These are phyloP conservation scores for Geosmithia flava DNA, from an alignment of 2,329 filamentous ascomycete species.

Conservation along the genomic window DNA sequence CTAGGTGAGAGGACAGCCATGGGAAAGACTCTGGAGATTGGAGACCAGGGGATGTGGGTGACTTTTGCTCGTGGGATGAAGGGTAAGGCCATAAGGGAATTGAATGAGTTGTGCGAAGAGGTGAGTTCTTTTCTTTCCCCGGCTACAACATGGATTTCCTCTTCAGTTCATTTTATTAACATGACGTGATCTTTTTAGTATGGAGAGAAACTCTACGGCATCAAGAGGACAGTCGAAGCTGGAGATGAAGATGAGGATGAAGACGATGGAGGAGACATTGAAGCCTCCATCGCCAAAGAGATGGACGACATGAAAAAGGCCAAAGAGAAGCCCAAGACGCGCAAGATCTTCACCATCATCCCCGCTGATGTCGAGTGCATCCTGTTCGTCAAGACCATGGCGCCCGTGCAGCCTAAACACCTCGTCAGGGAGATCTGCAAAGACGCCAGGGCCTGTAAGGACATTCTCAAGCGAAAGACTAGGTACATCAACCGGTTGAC, in stretches of 20 bases:
- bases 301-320: slow-evolving; percentile 45
- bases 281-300: slow-evolving; percentile 60
- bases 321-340: slow-evolving; percentile 24
- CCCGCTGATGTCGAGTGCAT: slow-evolving; percentile 48
- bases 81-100: slow-evolving; percentile 54
- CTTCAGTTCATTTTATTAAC: too few species aligned
- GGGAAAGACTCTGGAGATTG: slow-evolving; percentile 44
- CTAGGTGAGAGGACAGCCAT: slow-evolving; percentile 24
- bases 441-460: slow-evolving; percentile 32
- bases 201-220: slow-evolving; percentile 47
- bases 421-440: slow-evolving; percentile 42
- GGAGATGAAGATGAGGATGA: slow-evolving; percentile 8
- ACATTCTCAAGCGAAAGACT: slow-evolving; percentile 30
- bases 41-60: slow-evolving; percentile 66
- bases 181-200: too few species aligned
- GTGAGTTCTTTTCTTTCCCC: slow-evolving; percentile 28
- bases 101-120: slow-evolving; percentile 53
- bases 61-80: slow-evolving; percentile 65
- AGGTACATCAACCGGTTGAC: slow-evolving; percentile 48
- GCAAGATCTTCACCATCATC: slow-evolving; percentile 38
- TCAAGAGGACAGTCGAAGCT: slow-evolving; percentile 16
- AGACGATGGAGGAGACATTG: slow-evolving; percentile 44
- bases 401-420: slow-evolving; percentile 41
- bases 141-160: too few species aligned
- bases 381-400: slow-evolving; percentile 45